Base-by-base conservation (phyloP, 1,284 basidiomycete genomes). In the Trichosporon coremiiforme region DNA sequence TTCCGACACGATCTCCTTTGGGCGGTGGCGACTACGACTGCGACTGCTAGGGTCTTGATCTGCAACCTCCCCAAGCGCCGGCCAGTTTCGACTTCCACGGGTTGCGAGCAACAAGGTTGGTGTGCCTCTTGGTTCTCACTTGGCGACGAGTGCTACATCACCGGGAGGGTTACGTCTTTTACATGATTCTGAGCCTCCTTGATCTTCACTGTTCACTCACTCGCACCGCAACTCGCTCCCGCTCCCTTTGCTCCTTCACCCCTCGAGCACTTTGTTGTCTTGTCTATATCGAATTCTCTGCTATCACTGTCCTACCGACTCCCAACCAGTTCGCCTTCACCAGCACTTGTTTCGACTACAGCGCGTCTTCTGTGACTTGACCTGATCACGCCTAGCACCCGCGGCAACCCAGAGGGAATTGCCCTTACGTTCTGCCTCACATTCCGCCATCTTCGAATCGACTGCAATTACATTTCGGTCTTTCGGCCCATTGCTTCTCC, bases 81-180 rank as follows among this genome's bases (percentile, higher is more conserved):
- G 13, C 29, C 2, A 35, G 29, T 15, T 17, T 33, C 36, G 36
- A 38, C 36, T 35, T 38, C 22, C 15, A n/a, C 31, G 57, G 57
- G 57, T 33, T 31, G 29, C 57, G 29, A 60, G 57, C 29, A 35
- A 60, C 29, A 33, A 60, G 57, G 57, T 60, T 60, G 57, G 31
- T 17, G 57, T 60, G 29, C 57, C 57, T 60, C 57, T n/a, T 60
- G 57, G 29, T 60, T 60, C 57, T 35, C 53, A 25, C 57, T 60
- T 60, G 57, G 57, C 57, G n/a, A 33, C 57, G 15, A 35, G 15
- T 55, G 53, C 53, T 45, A 22, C 47, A 60, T 60, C 13, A n/a
- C 31, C 29, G 7, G 13, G 57, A 60, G 29, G 29, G 57, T 2
- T 20, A 33, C 57, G 57, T 2, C 31, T 33, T 31, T 31, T 6